Evolutionary conservation across 129 eudicot species (phyloP).

Genomic region (Kitagawia praeruptora): DNA sequence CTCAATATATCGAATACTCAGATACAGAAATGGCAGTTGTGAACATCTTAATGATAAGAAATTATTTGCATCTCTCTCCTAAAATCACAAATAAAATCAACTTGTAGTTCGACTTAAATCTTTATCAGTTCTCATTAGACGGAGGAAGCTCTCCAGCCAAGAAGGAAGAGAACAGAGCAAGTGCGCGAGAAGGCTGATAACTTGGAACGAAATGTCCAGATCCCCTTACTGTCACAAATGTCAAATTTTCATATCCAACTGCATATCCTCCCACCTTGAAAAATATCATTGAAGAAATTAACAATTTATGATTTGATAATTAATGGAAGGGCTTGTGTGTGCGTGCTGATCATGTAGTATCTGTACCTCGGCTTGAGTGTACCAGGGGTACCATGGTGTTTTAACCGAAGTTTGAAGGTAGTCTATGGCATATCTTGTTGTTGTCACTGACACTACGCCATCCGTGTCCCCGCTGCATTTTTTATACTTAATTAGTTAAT

Average conservation of each 20-base stretch:
- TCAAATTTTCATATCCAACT: conserved; percentile 41
- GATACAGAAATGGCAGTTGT: neutral
- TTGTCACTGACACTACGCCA: conserved; percentile 39
- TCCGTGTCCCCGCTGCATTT: conserved; percentile 54
- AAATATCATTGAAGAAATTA: neutral
- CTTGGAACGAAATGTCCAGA: conserved; percentile 69
- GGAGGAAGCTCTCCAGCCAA: conserved; percentile 47
- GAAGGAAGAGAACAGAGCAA: conserved; percentile 42
- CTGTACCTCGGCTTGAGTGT: conserved; percentile 40
- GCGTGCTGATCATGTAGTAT: neutral
- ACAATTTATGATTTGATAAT: neutral
- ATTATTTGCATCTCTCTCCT: neutral
- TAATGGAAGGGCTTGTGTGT: neutral
- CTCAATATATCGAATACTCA: neutral
- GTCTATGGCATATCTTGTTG: conserved; percentile 34
- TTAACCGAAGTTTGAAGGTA: conserved; percentile 31
- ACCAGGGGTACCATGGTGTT: conserved; percentile 55
- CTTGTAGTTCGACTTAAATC: neutral
- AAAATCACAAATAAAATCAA: neutral
- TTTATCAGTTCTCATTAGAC: neutral
- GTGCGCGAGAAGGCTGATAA: conserved; percentile 52
- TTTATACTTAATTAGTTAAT: neutral
- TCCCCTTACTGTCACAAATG: conserved; percentile 20
- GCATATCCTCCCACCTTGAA: conserved; percentile 52
- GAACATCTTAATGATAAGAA: neutral